Base-by-base conservation (phyloP, 1,139 yeast species). In the Kazachstania sp. region DNA sequence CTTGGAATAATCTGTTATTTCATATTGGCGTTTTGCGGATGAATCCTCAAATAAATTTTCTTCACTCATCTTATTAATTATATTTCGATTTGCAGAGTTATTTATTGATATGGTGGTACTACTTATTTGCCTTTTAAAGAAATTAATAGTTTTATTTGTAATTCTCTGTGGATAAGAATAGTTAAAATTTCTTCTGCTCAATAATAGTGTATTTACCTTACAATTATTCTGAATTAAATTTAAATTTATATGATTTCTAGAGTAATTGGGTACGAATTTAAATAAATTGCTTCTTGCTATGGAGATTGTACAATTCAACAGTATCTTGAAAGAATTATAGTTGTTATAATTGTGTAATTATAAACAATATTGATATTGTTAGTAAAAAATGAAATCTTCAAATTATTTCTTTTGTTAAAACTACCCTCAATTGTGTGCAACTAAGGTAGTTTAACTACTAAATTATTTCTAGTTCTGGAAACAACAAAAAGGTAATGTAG, bases 41-140 rank as follows among this genome's bases (percentile, higher is more conserved):
- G 63, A 60, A 37, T 65, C 68, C 45, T 69, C 71, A 43, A 66
- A 64, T 47, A 68, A 52, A 49, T 59, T 68, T 48, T 67, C 72
- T 53, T 67, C 71, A 53, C 71, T 68, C 71, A 68, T 68, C 9
- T 8, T 34, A 13, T 15, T 41, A n/a, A 37, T 19, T 16, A 32
- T 15, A 26, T 42, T n/a, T 32, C 13, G 37, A 12, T 35, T 39
- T 43, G 18, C 18, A 9, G 36, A n/a, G 18, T n/a, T 13, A 32
- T n/a, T 13, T 15, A 15, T 32, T 32, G 36, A 18, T 32, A 32
- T 32, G 15, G 36, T 32, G 36, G 36, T 32, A 18, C 18, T 19
- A 32, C 36, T 32, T 15, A 18, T 32, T 32, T 32, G 19, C 9
- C 28, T 23, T 23, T 23, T 23, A 23, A 23, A 23, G 28, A 4